These are phyloP conservation scores for Sporothrix euskadiensis DNA, from an alignment of 2,329 filamentous ascomycete species.

Conservation along the genomic window DNA sequence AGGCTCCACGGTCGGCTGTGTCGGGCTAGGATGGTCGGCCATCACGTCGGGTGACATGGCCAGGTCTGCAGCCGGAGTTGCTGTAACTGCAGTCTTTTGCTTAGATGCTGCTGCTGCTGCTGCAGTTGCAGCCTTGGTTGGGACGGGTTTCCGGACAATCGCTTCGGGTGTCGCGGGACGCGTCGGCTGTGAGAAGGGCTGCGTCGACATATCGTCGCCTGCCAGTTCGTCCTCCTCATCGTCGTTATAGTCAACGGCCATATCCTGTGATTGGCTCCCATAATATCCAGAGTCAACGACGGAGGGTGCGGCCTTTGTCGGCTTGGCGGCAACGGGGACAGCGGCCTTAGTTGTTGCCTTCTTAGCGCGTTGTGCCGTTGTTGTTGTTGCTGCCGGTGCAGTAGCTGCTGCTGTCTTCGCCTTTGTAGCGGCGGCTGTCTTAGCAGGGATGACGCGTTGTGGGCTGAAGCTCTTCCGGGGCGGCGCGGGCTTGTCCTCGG, in stretches of 20 bases:
- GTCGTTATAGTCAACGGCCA: constrained; percentile 40
- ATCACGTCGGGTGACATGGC: constrained; percentile 25
- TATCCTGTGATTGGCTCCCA: constrained; percentile 62
- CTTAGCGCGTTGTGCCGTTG: constrained; percentile 1
- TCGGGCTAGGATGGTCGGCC: constrained; percentile 34
- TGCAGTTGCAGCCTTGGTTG: neutral
- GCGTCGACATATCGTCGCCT: constrained; percentile 17
- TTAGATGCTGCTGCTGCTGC: neutral
- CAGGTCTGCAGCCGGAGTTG: constrained; percentile 26
- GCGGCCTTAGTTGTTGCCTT: constrained; percentile 7
- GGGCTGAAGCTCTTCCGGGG: constrained; percentile 38
- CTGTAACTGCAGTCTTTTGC: neutral
- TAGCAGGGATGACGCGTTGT: constrained; percentile 23
- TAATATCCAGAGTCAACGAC: constrained; percentile 69
- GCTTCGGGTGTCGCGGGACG: constrained; percentile 20
- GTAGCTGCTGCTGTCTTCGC: neutral
- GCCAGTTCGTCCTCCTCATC: constrained; percentile 35
- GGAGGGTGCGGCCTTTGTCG: constrained; percentile 37
- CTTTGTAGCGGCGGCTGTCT: constrained; percentile 14
- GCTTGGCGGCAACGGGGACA: constrained; percentile 8
- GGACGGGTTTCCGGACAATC: neutral
- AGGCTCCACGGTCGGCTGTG: constrained; percentile 41
- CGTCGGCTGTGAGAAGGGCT: constrained; percentile 13
- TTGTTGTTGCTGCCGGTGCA: neutral
- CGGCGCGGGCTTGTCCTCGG: constrained; percentile 49